Base-by-base conservation (phyloP, 2,329 filamentous ascomycete genomes). In the Sporothrix pallida region DNA sequence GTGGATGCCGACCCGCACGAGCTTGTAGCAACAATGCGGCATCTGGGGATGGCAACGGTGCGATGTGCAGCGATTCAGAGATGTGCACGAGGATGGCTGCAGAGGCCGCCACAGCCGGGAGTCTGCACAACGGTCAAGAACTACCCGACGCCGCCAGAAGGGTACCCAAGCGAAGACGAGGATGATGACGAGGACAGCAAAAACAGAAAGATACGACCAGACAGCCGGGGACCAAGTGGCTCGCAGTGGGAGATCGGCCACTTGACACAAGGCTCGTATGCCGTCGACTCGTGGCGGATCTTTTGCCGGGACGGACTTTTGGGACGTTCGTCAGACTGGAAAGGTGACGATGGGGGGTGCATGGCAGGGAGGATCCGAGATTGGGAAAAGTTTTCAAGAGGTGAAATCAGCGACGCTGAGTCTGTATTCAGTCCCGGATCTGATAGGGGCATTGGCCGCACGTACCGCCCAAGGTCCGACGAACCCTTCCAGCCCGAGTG, bases 211-310 rank as follows among this genome's bases (percentile, higher is more conserved):
- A 37, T 37, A 37, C 31, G 31, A 37, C 7, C 31, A 37, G 31
- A 37, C 31, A 37, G 31, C 31, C 31, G 31, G 7, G 31, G 75
- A 68, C 2, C 9, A 2, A 13, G 44, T 6, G 56, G 80, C 23
- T 84, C 86, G 12, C 87, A 88, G 0, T 97, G 94, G 90, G 95
- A 98, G 79, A 92, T 97, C 74, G 94, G 92, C 0, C 93, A 97
- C 80, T 84, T 98, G 73, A 94, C 93, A 0, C 90, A 93, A 72
- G 93, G 94, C 17, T 86, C 89, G 1, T 98, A 98, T 81, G 92
- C 93, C 0, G 85, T 95, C 68, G 95, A 98, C 81, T 95, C 92
- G 79, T 98, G 94, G 93, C 89, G 95, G 2, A 97, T 98, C 76
- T 98, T 98, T 81, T 97, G 94, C 80, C 89, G 95, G 1, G 95